Evolutionary conservation across 2,329 filamentous ascomycete genomes (phyloP).

Genomic region (Cadophora sp.): DNA sequence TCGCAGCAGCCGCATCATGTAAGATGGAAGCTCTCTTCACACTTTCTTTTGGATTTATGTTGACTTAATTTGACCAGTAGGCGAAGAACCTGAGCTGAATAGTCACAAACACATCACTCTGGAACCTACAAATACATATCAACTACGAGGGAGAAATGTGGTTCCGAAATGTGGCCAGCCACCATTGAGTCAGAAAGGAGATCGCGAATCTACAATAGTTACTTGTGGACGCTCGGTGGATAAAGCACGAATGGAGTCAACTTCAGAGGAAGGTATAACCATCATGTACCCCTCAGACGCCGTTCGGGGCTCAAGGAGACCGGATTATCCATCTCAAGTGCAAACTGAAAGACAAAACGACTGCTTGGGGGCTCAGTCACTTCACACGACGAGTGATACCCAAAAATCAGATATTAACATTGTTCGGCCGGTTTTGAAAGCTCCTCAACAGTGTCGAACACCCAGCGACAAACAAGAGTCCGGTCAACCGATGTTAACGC

Average conservation of each 20-base stretch:
- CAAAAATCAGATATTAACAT: neutral
- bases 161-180: conserved; percentile 1
- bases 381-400: too few relatives aligned
- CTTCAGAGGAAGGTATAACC: neutral
- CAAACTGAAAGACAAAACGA: neutral
- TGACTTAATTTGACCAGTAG: neutral
- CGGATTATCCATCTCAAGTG: neutral
- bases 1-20: neutral
- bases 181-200: neutral
- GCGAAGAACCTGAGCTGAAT: neutral
- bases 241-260: neutral
- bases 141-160: conserved; percentile 3
- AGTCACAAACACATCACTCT: neutral
- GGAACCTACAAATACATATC: conserved; percentile 2
- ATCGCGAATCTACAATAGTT: neutral
- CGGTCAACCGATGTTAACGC: neutral
- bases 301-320: neutral
- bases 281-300: neutral
- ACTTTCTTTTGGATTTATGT: conserved; percentile 1
- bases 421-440: neutral
- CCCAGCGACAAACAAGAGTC: neutral
- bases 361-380: too few relatives aligned
- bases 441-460: neutral
- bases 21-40: neutral
- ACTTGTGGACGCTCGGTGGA: neutral